Evolutionary conservation across 805 yeast genomes (phyloP).

Genomic region (Lachancea meyersii): DNA sequence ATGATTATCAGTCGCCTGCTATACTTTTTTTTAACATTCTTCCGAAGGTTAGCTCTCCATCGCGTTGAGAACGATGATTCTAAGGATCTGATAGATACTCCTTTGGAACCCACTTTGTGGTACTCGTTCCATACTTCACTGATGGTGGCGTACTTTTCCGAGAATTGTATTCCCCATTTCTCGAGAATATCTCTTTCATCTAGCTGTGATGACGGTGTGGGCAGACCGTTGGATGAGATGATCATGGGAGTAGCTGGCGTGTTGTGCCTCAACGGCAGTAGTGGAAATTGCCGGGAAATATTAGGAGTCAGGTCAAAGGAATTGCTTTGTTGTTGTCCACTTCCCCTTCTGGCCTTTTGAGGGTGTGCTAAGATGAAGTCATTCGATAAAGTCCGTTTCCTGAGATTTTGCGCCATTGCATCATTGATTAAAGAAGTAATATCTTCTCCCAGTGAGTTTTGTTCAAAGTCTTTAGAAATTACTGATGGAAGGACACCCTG

Average conservation of each 20-base stretch:
- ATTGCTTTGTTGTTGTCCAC: neutral
- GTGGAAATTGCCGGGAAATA: neutral
- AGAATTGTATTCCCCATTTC: slow-evolving; percentile 12
- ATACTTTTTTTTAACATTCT: slow-evolving; percentile 15
- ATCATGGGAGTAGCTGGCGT: slow-evolving; percentile 4
- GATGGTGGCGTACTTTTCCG: slow-evolving; percentile 13
- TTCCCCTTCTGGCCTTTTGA: slow-evolving; percentile 1
- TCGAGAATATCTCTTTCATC: slow-evolving; percentile 13
- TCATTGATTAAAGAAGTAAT: slow-evolving; percentile 7
- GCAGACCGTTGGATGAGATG: slow-evolving; percentile 2
- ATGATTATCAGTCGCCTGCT: slow-evolving; percentile 13
- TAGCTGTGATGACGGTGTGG: slow-evolving; percentile 3
- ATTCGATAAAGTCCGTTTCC: slow-evolving; percentile 9
- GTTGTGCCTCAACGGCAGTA: slow-evolving; percentile 4
- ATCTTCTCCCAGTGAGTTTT: slow-evolving; percentile 4
- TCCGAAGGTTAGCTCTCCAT: slow-evolving; percentile 14
- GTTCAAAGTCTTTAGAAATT: slow-evolving; percentile 4
- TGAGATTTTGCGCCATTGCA: slow-evolving; percentile 7
- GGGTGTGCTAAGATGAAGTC: slow-evolving; percentile 7
- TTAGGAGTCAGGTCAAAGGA: slow-evolving; percentile 2
- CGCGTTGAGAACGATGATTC: slow-evolving; percentile 12
- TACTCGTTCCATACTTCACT: slow-evolving; percentile 15
- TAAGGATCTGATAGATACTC: slow-evolving; percentile 11
- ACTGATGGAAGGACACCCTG: slow-evolving; percentile 3
- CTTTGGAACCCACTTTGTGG: slow-evolving; percentile 10